Evolutionary conservation across 208 protist species (phyloP).

Genomic region (Naegleria lovaniensis): DNA sequence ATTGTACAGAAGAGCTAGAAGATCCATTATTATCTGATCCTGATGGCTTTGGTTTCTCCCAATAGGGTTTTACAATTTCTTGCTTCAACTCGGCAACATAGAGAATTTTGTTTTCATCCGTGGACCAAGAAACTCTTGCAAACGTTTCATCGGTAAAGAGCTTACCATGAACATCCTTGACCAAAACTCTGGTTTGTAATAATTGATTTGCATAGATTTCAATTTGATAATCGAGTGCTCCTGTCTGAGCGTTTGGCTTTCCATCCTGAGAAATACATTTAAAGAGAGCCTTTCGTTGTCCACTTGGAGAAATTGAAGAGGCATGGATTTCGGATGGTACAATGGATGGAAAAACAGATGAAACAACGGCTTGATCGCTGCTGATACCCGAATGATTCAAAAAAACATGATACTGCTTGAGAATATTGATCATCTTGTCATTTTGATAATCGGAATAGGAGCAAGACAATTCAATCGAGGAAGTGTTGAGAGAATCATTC

Average conservation of each 20-base stretch:
- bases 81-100: neutral
- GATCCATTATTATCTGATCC: neutral
- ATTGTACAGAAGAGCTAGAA: neutral
- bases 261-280: neutral
- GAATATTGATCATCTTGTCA: neutral
- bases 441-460: neutral
- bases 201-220: neutral
- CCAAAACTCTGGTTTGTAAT: neutral
- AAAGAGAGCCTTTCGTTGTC: neutral
- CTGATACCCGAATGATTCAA: no score
- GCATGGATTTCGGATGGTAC: neutral
- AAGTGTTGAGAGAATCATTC: no score
- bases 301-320: neutral
- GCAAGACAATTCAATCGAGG: neutral
- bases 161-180: slow-evolving; percentile 20
- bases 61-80: neutral
- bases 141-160: neutral
- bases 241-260: neutral
- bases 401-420: neutral
- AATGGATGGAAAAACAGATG: neutral
- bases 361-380: neutral
- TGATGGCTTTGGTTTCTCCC: neutral
- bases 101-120: neutral
- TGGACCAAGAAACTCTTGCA: neutral
- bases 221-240: slow-evolving; percentile 16